Conservation (phyloP, 139 green algal species). For the Haematococcus sp. region DNA sequence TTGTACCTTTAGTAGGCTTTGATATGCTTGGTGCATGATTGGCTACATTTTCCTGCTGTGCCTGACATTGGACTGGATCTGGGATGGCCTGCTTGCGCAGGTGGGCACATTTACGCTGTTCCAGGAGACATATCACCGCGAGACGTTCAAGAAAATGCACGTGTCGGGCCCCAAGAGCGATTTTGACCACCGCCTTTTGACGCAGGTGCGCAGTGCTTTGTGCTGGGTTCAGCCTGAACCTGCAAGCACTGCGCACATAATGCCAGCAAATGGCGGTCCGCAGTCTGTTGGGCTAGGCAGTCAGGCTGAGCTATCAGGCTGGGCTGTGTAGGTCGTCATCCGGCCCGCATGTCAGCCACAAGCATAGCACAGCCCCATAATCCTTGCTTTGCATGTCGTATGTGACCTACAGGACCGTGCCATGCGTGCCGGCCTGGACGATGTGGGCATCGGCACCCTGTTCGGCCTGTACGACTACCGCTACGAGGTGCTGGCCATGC, state of each 20-base stretch:
- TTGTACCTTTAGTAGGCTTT: no score
- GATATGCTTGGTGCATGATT: neutral
- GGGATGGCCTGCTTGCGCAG: no score
- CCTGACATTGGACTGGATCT: no score
- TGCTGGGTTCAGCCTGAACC: no score
- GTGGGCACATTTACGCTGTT: constrained; percentile 74
- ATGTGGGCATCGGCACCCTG: constrained; percentile 68
- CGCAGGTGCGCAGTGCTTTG: constrained; percentile 14
- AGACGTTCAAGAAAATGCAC: constrained; percentile 66
- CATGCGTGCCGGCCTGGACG: constrained; percentile 63
- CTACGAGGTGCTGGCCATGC: constrained; percentile 59
- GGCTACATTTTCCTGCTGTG: neutral
- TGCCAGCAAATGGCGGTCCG: no score
- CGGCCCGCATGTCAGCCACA: no score
- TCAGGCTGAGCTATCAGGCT: no score
- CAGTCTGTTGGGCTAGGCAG: no score
- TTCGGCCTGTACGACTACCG: constrained; percentile 71
- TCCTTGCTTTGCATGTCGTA: no score
- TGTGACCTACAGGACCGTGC: constrained; percentile 61
- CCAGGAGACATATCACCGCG: constrained; percentile 65
- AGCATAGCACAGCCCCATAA: no score
- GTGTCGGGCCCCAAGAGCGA: constrained; percentile 64
- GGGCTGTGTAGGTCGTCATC: no score
- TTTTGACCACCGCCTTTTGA: constrained; percentile 63
- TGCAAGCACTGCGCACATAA: no score